Conservation (phyloP, 1,284 basidiomycete species). For the Termitomyces sp. region DNA sequence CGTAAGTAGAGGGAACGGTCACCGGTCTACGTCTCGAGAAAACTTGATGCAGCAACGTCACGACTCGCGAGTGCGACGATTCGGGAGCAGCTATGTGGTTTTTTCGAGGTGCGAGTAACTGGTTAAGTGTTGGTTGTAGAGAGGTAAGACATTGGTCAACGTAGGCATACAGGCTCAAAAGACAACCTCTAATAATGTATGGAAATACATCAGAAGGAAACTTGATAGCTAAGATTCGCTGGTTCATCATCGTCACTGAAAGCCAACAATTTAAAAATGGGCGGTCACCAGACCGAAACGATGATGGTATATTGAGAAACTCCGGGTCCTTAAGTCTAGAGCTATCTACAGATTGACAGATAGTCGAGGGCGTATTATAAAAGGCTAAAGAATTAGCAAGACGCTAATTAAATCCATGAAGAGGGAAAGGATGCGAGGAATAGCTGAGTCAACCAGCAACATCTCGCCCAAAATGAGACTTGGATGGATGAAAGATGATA, state of each 20-base stretch:
- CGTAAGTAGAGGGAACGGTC: no score
- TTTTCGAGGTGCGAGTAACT: no score
- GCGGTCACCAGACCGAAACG: constrained; percentile 8
- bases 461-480: constrained; percentile 2
- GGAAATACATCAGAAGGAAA: background rate
- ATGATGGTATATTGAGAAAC: constrained; percentile 7
- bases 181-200: no score
- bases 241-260: background rate
- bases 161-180: constrained; percentile 28
- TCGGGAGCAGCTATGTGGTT: no score
- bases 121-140: no score
- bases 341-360: constrained; percentile 11
- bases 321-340: constrained; percentile 6
- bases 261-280: background rate
- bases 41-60: no score
- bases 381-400: constrained; percentile 6
- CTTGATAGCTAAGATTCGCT: background rate
- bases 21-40: no score
- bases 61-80: no score
- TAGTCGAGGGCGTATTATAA: background rate
- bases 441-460: constrained; percentile 14
- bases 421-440: background rate
- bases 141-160: constrained; percentile 30
- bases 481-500: background rate
- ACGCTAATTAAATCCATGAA: background rate